A percentile compares a stretch with the other conserved stretches of the same genome.
Evolutionary conservation across 2,329 filamentous ascomycete genomes (phyloP).

Genomic region (Passalora sequoiae): DNA sequence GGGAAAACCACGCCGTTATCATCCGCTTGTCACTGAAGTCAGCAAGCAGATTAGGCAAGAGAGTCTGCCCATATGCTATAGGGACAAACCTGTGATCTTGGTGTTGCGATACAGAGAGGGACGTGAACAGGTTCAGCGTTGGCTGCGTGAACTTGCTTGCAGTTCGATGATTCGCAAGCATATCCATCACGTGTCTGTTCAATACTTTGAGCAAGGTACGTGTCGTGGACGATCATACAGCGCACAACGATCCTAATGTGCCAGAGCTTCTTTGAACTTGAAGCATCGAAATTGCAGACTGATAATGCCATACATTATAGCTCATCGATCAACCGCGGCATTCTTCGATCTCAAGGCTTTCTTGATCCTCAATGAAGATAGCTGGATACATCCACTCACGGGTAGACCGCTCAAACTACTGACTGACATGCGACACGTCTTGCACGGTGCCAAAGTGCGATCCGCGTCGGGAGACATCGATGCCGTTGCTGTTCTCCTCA

Average conservation of each 20-base stretch:
- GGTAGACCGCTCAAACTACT: constrained; percentile 7
- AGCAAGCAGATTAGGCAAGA: constrained; percentile 12
- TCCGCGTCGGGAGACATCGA: background rate
- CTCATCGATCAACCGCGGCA: constrained; percentile 15
- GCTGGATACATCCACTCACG: constrained; percentile 11
- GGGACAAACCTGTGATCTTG: constrained; percentile 10
- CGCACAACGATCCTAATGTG: no score
- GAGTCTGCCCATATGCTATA: constrained; percentile 11
- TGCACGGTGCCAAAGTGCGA: background rate
- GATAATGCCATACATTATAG: no score
- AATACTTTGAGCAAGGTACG: constrained; percentile 18
- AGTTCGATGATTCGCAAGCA: constrained; percentile 7
- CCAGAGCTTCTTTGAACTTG: no score
- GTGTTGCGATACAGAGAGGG: constrained; percentile 16
- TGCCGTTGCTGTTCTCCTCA: constrained; percentile 2
- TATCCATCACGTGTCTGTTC: constrained; percentile 13
- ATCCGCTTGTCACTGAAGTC: constrained; percentile 14
- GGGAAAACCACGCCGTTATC: constrained; percentile 14
- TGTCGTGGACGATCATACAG: no score
- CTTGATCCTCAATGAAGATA: constrained; percentile 8
- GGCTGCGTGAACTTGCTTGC: constrained; percentile 7
- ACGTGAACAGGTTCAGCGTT: constrained; percentile 12
- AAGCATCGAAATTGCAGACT: no score
- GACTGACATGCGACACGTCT: constrained; percentile 3
- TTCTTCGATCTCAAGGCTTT: constrained; percentile 8